Conservation (phyloP, 768 basidiomycete species). For the Pholiota microspora region DNA sequence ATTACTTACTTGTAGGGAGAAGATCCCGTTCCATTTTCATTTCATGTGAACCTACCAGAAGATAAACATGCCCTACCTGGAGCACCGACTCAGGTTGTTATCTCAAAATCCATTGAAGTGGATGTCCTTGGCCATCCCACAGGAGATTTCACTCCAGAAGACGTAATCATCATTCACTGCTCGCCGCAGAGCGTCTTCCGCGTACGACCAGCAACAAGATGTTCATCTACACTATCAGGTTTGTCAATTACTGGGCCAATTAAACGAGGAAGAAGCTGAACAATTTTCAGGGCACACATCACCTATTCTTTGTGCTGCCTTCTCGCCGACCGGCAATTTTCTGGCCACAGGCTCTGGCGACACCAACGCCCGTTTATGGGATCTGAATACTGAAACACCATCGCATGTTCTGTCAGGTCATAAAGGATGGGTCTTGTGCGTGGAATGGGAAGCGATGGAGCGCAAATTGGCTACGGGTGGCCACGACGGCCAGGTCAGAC, state of each 20-base stretch:
- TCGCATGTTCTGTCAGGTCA: slow-evolving; percentile 87
- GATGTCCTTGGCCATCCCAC: slow-evolving; percentile 79
- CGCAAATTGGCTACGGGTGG: slow-evolving; percentile 90
- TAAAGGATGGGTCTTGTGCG: slow-evolving; percentile 94
- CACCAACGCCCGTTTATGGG: slow-evolving; percentile 90
- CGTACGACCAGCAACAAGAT: slow-evolving; percentile 90
- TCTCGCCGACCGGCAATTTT: slow-evolving; percentile 89
- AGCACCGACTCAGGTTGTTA: slow-evolving; percentile 74
- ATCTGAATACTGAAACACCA: slow-evolving; percentile 89
- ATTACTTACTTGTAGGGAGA: slow-evolving; percentile 50
- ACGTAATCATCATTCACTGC: slow-evolving; percentile 84
- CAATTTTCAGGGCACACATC: slow-evolving; percentile 72
- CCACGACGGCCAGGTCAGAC: slow-evolving; percentile 86
- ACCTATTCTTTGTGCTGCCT: slow-evolving; percentile 92
- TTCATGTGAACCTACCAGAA: slow-evolving; percentile 77
- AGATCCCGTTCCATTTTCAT: slow-evolving; percentile 90
- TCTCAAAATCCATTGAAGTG: slow-evolving; percentile 78
- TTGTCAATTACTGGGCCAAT: slow-evolving; percentile 17
- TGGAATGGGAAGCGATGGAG: slow-evolving; percentile 96
- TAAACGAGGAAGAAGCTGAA: background rate
- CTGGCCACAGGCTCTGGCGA: slow-evolving; percentile 97
- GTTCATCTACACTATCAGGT: slow-evolving; percentile 90
- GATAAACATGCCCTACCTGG: slow-evolving; percentile 44
- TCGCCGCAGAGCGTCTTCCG: slow-evolving; percentile 95
- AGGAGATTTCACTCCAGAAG: slow-evolving; percentile 77